Evolutionary conservation across 2,329 filamentous ascomycete species (phyloP).

Genomic region (Pseudogymnoascus sp.): DNA sequence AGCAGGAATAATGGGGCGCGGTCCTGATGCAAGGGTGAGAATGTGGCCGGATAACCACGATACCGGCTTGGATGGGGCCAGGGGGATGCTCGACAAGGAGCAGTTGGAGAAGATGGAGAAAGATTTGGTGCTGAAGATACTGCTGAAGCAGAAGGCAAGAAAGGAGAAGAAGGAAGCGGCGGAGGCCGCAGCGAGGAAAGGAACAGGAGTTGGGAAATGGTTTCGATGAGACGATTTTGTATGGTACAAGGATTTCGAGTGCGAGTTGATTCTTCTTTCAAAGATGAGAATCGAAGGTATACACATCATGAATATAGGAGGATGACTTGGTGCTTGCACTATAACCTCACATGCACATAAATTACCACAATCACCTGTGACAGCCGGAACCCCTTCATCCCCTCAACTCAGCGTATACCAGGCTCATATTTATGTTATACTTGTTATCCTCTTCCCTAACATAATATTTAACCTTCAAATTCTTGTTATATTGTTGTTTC

Average conservation of each 20-base stretch:
- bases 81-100: slow-evolving; percentile 30
- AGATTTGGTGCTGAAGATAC: slow-evolving; percentile 10
- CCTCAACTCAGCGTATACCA: neutral
- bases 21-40: slow-evolving; percentile 23
- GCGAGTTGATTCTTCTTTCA: neutral
- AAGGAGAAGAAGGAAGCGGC: slow-evolving; percentile 13
- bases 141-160: slow-evolving; percentile 12
- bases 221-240: neutral
- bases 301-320: neutral
- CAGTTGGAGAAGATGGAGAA: slow-evolving; percentile 27
- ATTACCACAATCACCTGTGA: neutral
- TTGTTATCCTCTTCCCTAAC: neutral
- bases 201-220: neutral
- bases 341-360: neutral
- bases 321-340: neutral
- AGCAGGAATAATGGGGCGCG: slow-evolving; percentile 28
- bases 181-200: neutral
- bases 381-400: neutral
- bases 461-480: neutral
- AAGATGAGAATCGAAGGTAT: neutral
- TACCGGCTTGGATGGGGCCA: slow-evolving; percentile 35
- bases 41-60: slow-evolving; percentile 31
- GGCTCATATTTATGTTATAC: neutral
- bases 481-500: neutral
- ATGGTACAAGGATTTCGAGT: neutral